phyloP scores from a whole-genome alignment of 2,329 filamentous ascomycete genomes.

The Cladosporium cucumerinum region DNA sequence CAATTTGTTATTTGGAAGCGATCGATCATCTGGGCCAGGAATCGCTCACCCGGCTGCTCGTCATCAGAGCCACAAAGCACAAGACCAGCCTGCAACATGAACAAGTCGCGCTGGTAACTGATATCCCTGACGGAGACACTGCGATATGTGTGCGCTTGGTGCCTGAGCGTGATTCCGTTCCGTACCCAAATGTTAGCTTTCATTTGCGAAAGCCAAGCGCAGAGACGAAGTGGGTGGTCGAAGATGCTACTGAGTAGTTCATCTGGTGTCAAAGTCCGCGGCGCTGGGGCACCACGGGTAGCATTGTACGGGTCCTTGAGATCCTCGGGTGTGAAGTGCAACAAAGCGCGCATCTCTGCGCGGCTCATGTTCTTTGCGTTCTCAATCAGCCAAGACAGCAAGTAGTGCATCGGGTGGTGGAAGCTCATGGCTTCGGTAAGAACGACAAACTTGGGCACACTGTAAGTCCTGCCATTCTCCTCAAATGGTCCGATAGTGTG shows the following conservation, averaged over 20 bases:
- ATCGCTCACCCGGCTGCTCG: conserved; percentile 41
- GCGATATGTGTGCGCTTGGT: conserved; percentile 91
- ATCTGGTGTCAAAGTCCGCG: conserved; percentile 25
- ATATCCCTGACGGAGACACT: conserved; percentile 87
- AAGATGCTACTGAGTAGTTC: conserved; percentile 56
- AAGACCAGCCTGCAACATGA: conserved; percentile 85
- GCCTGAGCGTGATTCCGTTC: conserved; percentile 90
- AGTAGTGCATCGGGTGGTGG: conserved; percentile 94
- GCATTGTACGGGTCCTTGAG: conserved; percentile 49
- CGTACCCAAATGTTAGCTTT: conserved; percentile 98
- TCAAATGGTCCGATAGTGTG: conserved; percentile 82
- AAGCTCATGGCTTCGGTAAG: conserved; percentile 92
- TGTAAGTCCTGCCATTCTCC: conserved; percentile 39
- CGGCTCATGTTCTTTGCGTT: conserved; percentile 72
- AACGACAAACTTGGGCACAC: conserved; percentile 83
- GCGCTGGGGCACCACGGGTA: conserved; percentile 22
- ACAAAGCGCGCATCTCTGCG: conserved; percentile 62
- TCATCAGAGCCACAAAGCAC: conserved; percentile 79
- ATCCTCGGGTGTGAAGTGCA: conserved; percentile 70
- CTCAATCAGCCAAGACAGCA: conserved; percentile 91
- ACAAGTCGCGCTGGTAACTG: conserved; percentile 90
- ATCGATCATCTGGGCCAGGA: conserved; percentile 86
- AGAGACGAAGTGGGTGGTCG: conserved; percentile 89
- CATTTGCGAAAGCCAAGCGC: conserved; percentile 96
- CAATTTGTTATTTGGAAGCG: conserved; percentile 85